Base-by-base conservation (phyloP, 2,329 filamentous ascomycete genomes). In the Emmonsia crescens region DNA sequence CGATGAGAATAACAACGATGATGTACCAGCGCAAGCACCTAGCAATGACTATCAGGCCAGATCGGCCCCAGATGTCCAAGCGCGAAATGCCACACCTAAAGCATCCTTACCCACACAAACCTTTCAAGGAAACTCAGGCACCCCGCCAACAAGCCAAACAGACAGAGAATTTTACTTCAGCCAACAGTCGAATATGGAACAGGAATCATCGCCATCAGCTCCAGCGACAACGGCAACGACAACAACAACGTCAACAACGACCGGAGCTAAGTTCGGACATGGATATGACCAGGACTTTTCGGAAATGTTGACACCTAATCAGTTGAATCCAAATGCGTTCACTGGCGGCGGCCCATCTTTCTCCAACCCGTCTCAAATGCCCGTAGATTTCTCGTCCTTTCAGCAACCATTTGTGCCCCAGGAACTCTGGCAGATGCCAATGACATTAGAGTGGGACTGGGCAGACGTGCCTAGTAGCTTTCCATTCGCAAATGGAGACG, bases 401-500 rank as follows among this genome's bases (percentile, higher is more conserved):
- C 88, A 92, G 69, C 89, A 95, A 67, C 92, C 92, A 0, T 88
- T 96, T 69, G 85, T 97, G 27, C 93, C 94, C 4, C 91, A 93
- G 68, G 94, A 97, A 75, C 76, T 97, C 31, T 99, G 94, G 85
- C 89, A 93, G 73, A 87, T 97, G 84, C 92, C 93, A 1, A 96
- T 96, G 87, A 95, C 90, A 2, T 82, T 97, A 27, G 93, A 97
- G 72, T 96, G 92, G 91, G 91, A 88, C 66, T 89, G 86, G 86
- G 83, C 77, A 3, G 77, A 79, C 61, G 65, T 66, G 64, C 42
- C 62, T 4, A 62, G 60, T 63, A 70, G 67, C 66, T 71, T 70
- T 60, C 62, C 63, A 58, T 60, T 62, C 60, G 31, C 52, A 33
- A 60, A 51, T 31, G 44, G 57, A 38, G 57, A 51, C 3, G 48